These are phyloP conservation scores for Fusarium heterosporum DNA, from an alignment of 2,329 filamentous ascomycete species.

Conservation along the genomic window DNA sequence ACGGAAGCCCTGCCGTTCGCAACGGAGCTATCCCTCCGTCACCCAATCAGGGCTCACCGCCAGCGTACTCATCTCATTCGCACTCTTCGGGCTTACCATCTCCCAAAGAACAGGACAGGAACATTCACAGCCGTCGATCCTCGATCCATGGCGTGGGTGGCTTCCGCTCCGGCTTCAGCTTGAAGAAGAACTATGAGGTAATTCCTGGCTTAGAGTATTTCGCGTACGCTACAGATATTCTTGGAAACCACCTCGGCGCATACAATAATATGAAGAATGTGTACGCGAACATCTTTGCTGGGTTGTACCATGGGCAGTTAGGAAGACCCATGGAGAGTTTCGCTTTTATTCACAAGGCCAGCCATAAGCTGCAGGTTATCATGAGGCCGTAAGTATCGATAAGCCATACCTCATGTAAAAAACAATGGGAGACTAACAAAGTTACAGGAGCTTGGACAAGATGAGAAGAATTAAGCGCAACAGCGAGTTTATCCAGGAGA, in stretches of 20 bases:
- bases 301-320: slow-evolving; percentile 89
- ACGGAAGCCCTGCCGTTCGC: slow-evolving; percentile 55
- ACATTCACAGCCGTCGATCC: slow-evolving; percentile 60
- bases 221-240: slow-evolving; percentile 84
- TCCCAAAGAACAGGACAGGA: slow-evolving; percentile 63
- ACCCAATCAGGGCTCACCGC: slow-evolving; percentile 67
- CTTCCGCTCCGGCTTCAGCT: slow-evolving; percentile 46
- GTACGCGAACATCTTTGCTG: slow-evolving; percentile 85
- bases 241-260: slow-evolving; percentile 83
- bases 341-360: slow-evolving; percentile 68
- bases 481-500: slow-evolving; percentile 56
- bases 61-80: slow-evolving; percentile 57
- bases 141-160: slow-evolving; percentile 60
- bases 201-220: slow-evolving; percentile 94
- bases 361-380: slow-evolving; percentile 74
- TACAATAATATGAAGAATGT: slow-evolving; percentile 85
- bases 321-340: slow-evolving; percentile 89
- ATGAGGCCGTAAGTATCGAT: slow-evolving; percentile 73
- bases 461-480: slow-evolving; percentile 57
- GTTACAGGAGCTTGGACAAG: slow-evolving; percentile 61
- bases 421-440: not conserved
- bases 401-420: not conserved
- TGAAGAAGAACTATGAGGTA: slow-evolving; percentile 77
- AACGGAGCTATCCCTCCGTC: slow-evolving; percentile 64
- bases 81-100: slow-evolving; percentile 65